Base-by-base conservation (phyloP, 306 rosid species). In the Ceratonia siliqua region DNA sequence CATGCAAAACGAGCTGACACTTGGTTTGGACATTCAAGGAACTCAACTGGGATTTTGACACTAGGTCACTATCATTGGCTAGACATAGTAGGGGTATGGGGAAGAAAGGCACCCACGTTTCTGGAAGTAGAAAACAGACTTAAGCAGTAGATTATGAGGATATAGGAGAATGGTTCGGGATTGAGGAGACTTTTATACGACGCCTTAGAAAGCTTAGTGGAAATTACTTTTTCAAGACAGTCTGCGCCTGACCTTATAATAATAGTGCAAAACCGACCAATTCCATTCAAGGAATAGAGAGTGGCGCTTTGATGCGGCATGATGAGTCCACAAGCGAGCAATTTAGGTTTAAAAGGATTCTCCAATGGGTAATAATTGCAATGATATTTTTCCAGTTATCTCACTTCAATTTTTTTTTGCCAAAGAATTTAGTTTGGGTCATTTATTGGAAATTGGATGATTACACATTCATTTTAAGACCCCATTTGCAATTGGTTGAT, bases 211-310 rank as follows among this genome's bases (percentile, higher is more conserved):
- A 72, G 71, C 59, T 41, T 39, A 81, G 86, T 87, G 88, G 88
- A 76, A 68, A 75, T 77, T 67, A 50, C 79, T 76, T 78, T 73
- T 67, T 63, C 50, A 39, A 81, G 83, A 79, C 28, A 68, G 78
- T 78, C 76, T 81, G 80, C 68, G 79, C 90, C 68, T 81, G 59
- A 71, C 69, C 35, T 46, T 83, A 43, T 32, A 55, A 79, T 72
- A 81, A 50, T 86, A 73, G 24, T 18, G 62, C 67, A 84, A 83
- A 76, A 68, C 78, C 83, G 75, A 81, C 85, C 79, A 68, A 18
- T 63, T 74, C 84, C 78, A 68, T 75, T 63, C 58, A 45, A 72
- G 38, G 75, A 13, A 54, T 69, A 22, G 76, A 46, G 80, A 13
- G 72, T 75, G 72, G 72, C 80, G 58, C 67, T 73, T 50, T 45